Evolutionary conservation across 257 asterid species (phyloP).

Genomic region (Rhazya stricta): DNA sequence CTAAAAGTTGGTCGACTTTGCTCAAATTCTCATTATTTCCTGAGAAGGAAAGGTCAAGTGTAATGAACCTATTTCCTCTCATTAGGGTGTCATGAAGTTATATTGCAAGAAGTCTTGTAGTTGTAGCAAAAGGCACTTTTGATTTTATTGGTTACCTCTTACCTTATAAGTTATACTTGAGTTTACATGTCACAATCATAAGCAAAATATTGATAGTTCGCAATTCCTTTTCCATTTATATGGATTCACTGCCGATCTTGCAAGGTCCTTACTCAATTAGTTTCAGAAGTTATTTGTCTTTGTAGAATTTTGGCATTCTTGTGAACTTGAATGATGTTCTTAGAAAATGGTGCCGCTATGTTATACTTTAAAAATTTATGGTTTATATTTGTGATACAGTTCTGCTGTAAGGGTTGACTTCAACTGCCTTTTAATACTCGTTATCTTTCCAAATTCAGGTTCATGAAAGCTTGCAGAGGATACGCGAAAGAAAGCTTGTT

Average conservation of each 20-base stretch:
- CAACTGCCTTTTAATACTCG: constrained; percentile 11
- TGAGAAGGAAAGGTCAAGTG: background rate
- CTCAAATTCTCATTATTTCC: background rate
- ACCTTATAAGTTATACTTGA: background rate
- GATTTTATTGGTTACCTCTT: background rate
- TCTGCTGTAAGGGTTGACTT: constrained; percentile 14
- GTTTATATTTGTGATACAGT: constrained; percentile 2
- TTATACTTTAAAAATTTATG: background rate
- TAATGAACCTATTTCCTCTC: background rate
- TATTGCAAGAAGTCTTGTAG: background rate
- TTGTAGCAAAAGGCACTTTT: background rate
- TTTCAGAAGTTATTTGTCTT: too few relatives aligned
- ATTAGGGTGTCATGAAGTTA: background rate
- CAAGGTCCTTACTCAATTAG: background rate
- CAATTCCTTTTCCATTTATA: background rate
- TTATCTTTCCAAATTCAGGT: constrained; percentile 52
- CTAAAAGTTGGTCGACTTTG: background rate
- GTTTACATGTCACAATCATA: background rate
- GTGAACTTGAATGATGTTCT: background rate
- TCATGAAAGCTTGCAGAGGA: constrained; percentile 96
- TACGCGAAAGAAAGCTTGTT: constrained; percentile 94
- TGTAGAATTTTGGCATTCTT: background rate
- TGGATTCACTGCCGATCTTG: background rate
- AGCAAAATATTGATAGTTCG: background rate
- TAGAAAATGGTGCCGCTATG: background rate